These are phyloP conservation scores for Pythium inflatum DNA, from an alignment of 352 stramenopile species.

Conservation along the genomic window DNA sequence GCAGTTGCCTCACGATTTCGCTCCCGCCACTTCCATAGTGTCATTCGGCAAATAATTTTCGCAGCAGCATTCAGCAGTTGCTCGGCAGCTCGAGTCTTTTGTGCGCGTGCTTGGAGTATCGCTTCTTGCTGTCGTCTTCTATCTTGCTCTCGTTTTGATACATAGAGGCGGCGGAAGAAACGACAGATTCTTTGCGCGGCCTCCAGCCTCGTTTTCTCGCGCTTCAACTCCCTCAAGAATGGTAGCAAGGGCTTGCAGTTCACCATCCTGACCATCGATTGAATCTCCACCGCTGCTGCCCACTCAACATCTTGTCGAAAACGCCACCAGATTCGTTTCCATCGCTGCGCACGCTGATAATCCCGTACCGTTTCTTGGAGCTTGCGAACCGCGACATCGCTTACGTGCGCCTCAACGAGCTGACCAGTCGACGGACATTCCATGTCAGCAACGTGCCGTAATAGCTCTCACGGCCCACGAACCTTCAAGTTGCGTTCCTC, in stretches of 20 bases:
- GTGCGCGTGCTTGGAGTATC: not conserved
- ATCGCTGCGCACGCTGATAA: conserved; percentile 43
- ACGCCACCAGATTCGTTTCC: conserved; percentile 42
- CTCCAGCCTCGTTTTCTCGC: conserved; percentile 20
- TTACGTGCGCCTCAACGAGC: conserved; percentile 53
- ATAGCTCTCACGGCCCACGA: not conserved
- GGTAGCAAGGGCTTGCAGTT: conserved; percentile 27
- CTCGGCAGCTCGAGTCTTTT: conserved; percentile 9
- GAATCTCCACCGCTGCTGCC: conserved; percentile 53
- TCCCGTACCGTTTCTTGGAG: conserved; percentile 45
- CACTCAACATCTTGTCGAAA: conserved; percentile 48
- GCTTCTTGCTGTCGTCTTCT: conserved; percentile 11
- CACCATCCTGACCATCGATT: conserved; percentile 46
- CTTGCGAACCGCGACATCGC: conserved; percentile 44
- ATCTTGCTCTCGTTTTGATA: conserved; percentile 2
- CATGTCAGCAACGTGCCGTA: not conserved
- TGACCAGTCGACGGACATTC: conserved; percentile 6
- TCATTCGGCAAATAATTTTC: conserved; percentile 24
- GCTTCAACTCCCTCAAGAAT: conserved; percentile 36
- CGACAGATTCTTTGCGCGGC: conserved; percentile 35
- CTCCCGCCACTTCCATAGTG: conserved; percentile 44
- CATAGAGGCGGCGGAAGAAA: conserved; percentile 39
- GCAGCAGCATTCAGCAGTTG: conserved; percentile 11
- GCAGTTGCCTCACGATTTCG: conserved; percentile 30
- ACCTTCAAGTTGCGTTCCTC: conserved; percentile 62